phyloP scores from a whole-genome alignment of 805 yeast genomes.

The Candida stauntonica region DNA sequence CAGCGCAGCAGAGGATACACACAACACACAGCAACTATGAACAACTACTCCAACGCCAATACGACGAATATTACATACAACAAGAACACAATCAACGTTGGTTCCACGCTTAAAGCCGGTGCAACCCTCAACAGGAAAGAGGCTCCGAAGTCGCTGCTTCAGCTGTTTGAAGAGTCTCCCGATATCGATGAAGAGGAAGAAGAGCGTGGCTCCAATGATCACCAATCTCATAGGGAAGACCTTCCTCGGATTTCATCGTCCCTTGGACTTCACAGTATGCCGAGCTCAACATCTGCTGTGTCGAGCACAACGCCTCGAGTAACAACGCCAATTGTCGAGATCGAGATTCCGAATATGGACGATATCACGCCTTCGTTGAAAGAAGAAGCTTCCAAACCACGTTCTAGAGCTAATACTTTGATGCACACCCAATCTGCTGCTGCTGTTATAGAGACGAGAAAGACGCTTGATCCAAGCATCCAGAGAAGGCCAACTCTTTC shows the following conservation, averaged over 20 bases:
- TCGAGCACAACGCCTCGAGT: conserved; percentile 26
- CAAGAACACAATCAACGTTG: conserved; percentile 29
- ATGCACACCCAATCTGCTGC: conserved; percentile 21
- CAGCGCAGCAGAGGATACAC: conserved; percentile 15
- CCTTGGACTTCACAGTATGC: conserved; percentile 15
- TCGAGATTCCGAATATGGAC: conserved; percentile 70
- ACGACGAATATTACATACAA: conserved; percentile 23
- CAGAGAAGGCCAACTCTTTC: conserved; percentile 25
- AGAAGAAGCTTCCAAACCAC: conserved; percentile 16
- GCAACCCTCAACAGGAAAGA: conserved; percentile 35
- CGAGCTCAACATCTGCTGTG: conserved; percentile 10
- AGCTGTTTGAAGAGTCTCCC: conserved; percentile 57
- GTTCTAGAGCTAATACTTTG: conserved; percentile 31
- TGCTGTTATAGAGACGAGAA: conserved; percentile 19
- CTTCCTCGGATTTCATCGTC: conserved; percentile 22
- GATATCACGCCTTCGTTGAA: conserved; percentile 27
- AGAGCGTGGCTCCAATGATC: conserved; percentile 6
- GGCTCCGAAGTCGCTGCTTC: conserved; percentile 69
- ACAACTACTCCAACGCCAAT: conserved; percentile 14
- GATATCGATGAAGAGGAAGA: conserved; percentile 28
- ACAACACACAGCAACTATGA: conserved; percentile 19
- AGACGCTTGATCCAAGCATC: conserved; percentile 17
- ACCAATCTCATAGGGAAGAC: conserved; percentile 1
- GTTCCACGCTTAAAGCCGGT: conserved; percentile 24
- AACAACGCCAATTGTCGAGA: conserved; percentile 55